Evolutionary conservation across 2,329 filamentous ascomycete genomes (phyloP), one percentile per base, ranked within the genome.

Genomic region (Xylaria hypoxylon): DNA sequence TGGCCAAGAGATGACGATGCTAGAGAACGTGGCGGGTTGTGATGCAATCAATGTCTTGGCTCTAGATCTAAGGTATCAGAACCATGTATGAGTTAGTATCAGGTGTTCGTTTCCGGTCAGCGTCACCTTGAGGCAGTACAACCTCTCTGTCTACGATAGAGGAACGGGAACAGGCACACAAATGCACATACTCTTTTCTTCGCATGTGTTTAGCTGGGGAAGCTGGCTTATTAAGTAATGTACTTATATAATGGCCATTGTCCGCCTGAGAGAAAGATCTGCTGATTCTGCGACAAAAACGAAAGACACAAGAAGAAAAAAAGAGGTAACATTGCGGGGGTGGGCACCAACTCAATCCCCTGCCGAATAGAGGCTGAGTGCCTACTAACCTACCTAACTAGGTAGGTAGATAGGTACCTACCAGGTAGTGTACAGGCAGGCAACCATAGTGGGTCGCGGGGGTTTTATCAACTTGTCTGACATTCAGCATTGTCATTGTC

Each of bases 1-100:
- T 44, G 26, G 60, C 50, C 51, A 38, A 59, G 55, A 64, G 44
- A 31, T 61, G 65, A 67, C 60, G 65, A 67, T 67, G 55, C 44
- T 13, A 40, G 64, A 64, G 56, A 57, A 51, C 55, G 65, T 57
- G 51, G 65, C 35, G 44, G 61, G 31, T 45, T 67, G 65, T 52
- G 60, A 64, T 67, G 65, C 56, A 64, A 67, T 60, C 48, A 56
- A 56, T 55, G 48, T 56, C 59, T 61, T 51, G 59, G 58, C 51
- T 65, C 58, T 15, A 42, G 26, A 33, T 53, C 19, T 17, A 8
- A 38, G 33, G 26, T 19, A 60, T 60, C 26, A 40, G 45, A 11
- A 5, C 44, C 26, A n/a, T 35, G 44, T 35, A 38, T 15, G 40
- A 19, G 28, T 59, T 59, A 40, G 13, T 13, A 40, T 26, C 45